phyloP scores from a whole-genome alignment of 2,329 filamentous ascomycete genomes.

The Aspergillus ochraceus region DNA sequence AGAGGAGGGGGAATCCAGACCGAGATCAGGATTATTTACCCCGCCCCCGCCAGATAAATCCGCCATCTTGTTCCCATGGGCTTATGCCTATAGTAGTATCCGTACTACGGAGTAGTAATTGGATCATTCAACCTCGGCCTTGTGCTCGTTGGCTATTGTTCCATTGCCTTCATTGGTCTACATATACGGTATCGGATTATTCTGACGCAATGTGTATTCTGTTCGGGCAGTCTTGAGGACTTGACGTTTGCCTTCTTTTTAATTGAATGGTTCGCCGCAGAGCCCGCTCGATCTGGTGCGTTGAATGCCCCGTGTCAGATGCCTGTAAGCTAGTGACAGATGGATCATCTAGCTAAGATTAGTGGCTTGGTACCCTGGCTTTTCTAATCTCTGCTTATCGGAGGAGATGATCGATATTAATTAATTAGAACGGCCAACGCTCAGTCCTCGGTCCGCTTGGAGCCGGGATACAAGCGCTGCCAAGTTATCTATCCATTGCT shows the following conservation, averaged over 20 bases:
- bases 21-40: background rate
- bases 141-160: background rate
- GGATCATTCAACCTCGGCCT: background rate
- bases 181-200: background rate
- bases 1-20: background rate
- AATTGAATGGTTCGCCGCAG: background rate
- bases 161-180: background rate
- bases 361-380: background rate
- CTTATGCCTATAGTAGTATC: too few species aligned
- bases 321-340: background rate
- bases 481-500: background rate
- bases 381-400: background rate
- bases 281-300: background rate
- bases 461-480: background rate
- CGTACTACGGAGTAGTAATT: too few species aligned
- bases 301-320: background rate
- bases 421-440: background rate
- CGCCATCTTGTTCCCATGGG: background rate
- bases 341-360: background rate
- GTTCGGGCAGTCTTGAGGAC: background rate
- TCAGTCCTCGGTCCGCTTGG: background rate
- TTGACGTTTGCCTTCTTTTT: background rate
- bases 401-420: background rate
- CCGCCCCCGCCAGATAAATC: background rate
- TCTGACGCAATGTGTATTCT: background rate